phyloP scores from a whole-genome alignment of 768 basidiomycete genomes.

The Boletus bicolor region DNA sequence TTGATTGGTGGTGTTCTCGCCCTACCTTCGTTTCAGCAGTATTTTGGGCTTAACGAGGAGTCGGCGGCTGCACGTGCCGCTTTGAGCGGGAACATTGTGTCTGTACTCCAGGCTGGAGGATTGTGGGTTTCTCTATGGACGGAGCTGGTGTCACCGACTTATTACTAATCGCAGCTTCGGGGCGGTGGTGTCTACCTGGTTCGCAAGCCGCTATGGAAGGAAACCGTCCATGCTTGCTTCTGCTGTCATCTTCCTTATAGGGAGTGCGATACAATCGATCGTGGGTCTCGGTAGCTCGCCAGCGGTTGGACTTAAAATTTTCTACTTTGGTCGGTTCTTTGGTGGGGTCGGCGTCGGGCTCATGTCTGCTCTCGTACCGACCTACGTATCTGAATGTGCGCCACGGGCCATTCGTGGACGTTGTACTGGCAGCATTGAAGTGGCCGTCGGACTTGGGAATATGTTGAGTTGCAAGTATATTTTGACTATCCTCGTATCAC shows the following conservation, averaged over 20 bases:
- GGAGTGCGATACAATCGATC: constrained; percentile 33
- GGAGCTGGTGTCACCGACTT: not conserved
- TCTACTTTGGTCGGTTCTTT: constrained; percentile 42
- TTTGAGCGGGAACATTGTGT: constrained; percentile 37
- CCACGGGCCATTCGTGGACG: constrained; percentile 38
- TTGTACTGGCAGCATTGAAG: constrained; percentile 33
- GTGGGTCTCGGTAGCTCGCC: constrained; percentile 31
- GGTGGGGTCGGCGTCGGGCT: constrained; percentile 47
- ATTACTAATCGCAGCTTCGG: constrained; percentile 12
- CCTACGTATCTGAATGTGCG: constrained; percentile 38
- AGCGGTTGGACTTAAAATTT: constrained; percentile 24
- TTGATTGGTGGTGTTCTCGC: constrained; percentile 36
- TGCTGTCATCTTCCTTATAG: constrained; percentile 33
- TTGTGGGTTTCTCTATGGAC: constrained; percentile 25
- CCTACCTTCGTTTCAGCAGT: constrained; percentile 35
- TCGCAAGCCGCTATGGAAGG: constrained; percentile 34
- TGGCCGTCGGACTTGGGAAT: constrained; percentile 33
- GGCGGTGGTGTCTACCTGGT: constrained; percentile 27
- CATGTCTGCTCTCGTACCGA: constrained; percentile 35
- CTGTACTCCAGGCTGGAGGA: constrained; percentile 36
- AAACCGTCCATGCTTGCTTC: constrained; percentile 33
- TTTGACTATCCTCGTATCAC: not conserved
- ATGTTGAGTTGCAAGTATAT: constrained; percentile 35
- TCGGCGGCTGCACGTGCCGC: constrained; percentile 24
- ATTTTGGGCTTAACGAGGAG: constrained; percentile 32